phyloP scores from a whole-genome alignment of 257 asterid species.

The Solanum dulcamara region DNA sequence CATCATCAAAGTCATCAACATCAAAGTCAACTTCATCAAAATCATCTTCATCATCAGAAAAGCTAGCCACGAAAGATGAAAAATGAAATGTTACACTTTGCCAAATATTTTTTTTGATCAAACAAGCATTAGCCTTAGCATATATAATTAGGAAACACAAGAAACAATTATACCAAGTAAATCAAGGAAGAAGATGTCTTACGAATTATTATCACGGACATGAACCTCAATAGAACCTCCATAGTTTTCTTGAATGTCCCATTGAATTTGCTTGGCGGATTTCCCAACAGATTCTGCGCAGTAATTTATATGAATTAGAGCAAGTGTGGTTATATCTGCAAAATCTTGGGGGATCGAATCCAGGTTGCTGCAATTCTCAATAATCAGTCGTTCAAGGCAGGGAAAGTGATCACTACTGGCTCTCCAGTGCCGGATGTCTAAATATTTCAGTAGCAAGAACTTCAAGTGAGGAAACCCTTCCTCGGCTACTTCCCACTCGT shows the following conservation, averaged over 20 bases:
- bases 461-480: neutral
- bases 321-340: neutral
- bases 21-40: too few relatives aligned
- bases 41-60: too few relatives aligned
- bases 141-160: too few relatives aligned
- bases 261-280: conserved; percentile 18
- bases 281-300: neutral
- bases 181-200: neutral
- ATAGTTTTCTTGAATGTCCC: conserved; percentile 4
- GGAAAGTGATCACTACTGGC: conserved; percentile 4
- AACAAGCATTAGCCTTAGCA: too few relatives aligned
- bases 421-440: neutral
- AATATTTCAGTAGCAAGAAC: neutral
- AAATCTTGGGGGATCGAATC: conserved; percentile 8
- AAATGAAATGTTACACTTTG: too few relatives aligned
- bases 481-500: neutral
- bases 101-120: too few relatives aligned
- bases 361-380: neutral
- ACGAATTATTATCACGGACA: neutral
- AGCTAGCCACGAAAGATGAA: too few relatives aligned
- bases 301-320: neutral
- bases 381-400: conserved; percentile 2
- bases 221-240: neutral
- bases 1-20: too few relatives aligned
- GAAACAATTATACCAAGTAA: too few relatives aligned